Conservation (phyloP, 2,329 filamentous ascomycete genomes). For the Paecilomyces formosus region DNA sequence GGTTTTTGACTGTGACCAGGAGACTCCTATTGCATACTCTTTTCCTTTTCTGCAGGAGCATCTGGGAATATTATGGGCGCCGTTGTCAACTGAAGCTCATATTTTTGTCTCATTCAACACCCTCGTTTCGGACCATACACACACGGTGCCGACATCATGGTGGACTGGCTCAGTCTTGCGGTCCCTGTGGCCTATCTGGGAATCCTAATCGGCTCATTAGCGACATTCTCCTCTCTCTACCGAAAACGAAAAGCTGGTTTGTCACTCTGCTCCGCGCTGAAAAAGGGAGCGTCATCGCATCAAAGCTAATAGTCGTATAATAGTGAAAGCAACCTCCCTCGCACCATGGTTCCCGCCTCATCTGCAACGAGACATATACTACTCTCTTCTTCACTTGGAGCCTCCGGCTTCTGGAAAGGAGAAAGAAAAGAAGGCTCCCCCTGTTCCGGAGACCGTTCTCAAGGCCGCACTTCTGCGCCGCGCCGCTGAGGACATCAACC, state of each 20-base stretch:
- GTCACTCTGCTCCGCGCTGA: slow-evolving; percentile 22
- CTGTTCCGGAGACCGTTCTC: slow-evolving; percentile 74
- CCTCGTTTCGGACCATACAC: slow-evolving; percentile 8
- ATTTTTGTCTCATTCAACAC: background rate
- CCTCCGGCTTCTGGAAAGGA: slow-evolving; percentile 41
- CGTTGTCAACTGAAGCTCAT: background rate
- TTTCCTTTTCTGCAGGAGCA: background rate
- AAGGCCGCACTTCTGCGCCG: slow-evolving; percentile 82
- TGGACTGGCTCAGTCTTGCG: slow-evolving; percentile 76
- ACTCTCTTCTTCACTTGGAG: slow-evolving; percentile 78
- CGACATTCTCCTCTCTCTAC: slow-evolving; percentile 88
- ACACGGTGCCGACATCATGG: slow-evolving; percentile 31
- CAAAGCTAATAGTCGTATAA: slow-evolving; percentile 9
- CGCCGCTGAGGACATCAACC: slow-evolving; percentile 85
- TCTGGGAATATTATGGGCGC: background rate
- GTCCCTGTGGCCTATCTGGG: slow-evolving; percentile 85
- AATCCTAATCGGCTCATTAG: slow-evolving; percentile 79
- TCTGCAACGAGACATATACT: slow-evolving; percentile 87
- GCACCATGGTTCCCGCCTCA: slow-evolving; percentile 93
- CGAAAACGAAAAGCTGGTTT: slow-evolving; percentile 80
- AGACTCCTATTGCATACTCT: background rate
- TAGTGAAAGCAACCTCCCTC: slow-evolving; percentile 72
- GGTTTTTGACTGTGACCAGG: background rate
- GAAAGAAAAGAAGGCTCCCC: slow-evolving; percentile 58
- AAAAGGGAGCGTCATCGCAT: background rate